Base-by-base conservation (phyloP, 805 yeast species). In the Saturnispora diversa region DNA sequence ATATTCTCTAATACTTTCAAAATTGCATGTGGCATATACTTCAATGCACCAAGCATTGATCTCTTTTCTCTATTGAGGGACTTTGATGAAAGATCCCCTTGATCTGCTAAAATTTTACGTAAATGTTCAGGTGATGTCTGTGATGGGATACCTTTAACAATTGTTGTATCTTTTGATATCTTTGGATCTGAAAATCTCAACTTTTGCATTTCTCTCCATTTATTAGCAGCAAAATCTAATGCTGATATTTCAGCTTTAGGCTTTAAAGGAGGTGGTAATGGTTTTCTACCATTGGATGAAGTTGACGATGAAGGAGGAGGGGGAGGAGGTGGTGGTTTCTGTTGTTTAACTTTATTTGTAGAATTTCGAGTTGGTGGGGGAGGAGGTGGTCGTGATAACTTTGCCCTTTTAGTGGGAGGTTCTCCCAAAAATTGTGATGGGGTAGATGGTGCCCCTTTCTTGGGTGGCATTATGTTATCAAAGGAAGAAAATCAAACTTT, bases 51-150 rank as follows among this genome's bases (percentile, higher is more conserved):
- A 20, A 94, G 62, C 52, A 84, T 87, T 0, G 95, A 77, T 44
- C 90, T 68, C 55, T 87, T 88, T 53, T 90, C 97, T 10, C 82
- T 74, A 16, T 90, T 79, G 36, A 84, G 83, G 47, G 79, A 77
- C 48, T 75, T 74, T 2, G 88, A 75, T 1, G 94, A 75, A 66
- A 88, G 73, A 53, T 90, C 96, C 1, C 87, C 87, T 52, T 86
- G 95, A 45, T 79, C 85, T 37, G 72, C 70, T 55, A 90, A 75
- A 44, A 87, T 83, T 56, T 84, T 85, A 32, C 98, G 69, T 19
- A 90, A 63, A 62, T 88, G 97, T 53, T 88, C 95, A 0, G 95
- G 94, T 1, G 97, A 96, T 87, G 88, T 81, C 48, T 84, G 87
- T 17, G 31, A 30, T 1, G 77, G 70, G 53, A 70, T 70, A 0